Conservation (phyloP, 2,329 filamentous ascomycete species). For the Conoideocrella luteorostrata region DNA sequence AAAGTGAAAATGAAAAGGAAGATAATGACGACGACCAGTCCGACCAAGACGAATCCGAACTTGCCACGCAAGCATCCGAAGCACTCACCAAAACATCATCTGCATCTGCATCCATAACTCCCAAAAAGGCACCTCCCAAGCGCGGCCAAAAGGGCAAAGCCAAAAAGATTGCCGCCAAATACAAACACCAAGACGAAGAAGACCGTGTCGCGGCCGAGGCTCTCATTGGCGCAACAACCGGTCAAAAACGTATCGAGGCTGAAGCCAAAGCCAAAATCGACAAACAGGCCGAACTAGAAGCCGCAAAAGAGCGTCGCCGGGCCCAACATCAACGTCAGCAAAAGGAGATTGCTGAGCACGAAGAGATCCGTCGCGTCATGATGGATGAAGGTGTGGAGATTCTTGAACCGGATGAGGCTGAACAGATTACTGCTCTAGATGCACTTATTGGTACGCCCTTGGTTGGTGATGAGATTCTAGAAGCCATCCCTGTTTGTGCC, state of each 20-base stretch:
- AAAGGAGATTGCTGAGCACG: slow-evolving; percentile 67
- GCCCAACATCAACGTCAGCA: slow-evolving; percentile 76
- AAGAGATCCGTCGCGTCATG: slow-evolving; percentile 58
- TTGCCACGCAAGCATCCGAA: slow-evolving; percentile 14
- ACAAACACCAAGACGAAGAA: slow-evolving; percentile 91
- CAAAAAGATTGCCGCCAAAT: slow-evolving; percentile 84
- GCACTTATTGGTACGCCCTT: slow-evolving; percentile 70
- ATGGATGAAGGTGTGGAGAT: slow-evolving; percentile 53
- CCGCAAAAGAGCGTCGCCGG: slow-evolving; percentile 66
- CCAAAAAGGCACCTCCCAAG: slow-evolving; percentile 43
- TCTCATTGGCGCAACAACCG: slow-evolving; percentile 72
- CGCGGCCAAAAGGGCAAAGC: slow-evolving; percentile 76
- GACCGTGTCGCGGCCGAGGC: slow-evolving; percentile 78
- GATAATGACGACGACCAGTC: slow-evolving; percentile 1
- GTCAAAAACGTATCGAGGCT: slow-evolving; percentile 60
- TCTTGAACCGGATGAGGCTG: slow-evolving; percentile 53
- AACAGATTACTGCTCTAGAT: slow-evolving; percentile 54
- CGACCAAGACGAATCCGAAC: slow-evolving; percentile 11
- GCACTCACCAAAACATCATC: slow-evolving; percentile 9
- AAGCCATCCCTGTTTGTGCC: slow-evolving; percentile 57
- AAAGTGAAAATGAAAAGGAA: not conserved
- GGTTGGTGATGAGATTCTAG: slow-evolving; percentile 75
- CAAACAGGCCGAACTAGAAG: slow-evolving; percentile 57
- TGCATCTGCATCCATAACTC: not conserved
- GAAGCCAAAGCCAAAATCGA: slow-evolving; percentile 66